These are phyloP conservation scores for Elymus sibiricus DNA, from an alignment of 176 grass and related monocot species.

Conservation along the genomic window DNA sequence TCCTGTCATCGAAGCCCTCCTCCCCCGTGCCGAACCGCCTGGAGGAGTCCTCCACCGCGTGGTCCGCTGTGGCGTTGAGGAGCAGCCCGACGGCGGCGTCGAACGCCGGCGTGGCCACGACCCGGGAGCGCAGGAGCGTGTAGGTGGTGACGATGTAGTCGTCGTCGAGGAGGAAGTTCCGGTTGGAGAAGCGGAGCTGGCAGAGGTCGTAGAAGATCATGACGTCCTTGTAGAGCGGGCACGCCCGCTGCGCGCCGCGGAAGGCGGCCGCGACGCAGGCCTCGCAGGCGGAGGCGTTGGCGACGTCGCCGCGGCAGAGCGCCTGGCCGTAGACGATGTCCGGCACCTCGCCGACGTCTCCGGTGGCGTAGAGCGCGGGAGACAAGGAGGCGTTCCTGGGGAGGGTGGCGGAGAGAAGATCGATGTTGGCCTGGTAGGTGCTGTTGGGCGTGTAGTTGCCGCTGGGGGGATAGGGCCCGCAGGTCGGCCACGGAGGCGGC, in stretches of 20 bases:
- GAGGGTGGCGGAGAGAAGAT: constrained; percentile 22
- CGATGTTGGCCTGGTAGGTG: constrained; percentile 30
- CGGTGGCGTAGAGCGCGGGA: not conserved
- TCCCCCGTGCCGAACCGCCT: constrained; percentile 43
- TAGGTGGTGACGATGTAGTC: not conserved
- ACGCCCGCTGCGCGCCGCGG: constrained; percentile 11
- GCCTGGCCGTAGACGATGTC: constrained; percentile 22
- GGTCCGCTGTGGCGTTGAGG: constrained; percentile 29
- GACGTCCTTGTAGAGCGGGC: constrained; percentile 18
- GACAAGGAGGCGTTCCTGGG: constrained; percentile 15
- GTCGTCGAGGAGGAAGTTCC: constrained; percentile 35
- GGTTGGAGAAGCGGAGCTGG: constrained; percentile 53
- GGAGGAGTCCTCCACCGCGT: constrained; percentile 18
- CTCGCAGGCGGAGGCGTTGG: constrained; percentile 19
- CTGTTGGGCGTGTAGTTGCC: not conserved
- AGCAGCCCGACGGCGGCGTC: constrained; percentile 17
- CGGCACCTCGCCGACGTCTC: not conserved
- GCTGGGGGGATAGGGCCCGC: not conserved
- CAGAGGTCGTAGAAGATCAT: constrained; percentile 54
- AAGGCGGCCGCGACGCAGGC: constrained; percentile 24
- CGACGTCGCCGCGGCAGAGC: constrained; percentile 38
- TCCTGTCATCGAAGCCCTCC: not conserved
- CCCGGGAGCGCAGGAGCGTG: not conserved
- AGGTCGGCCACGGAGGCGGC: not conserved
- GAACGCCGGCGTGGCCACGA: not conserved